These are phyloP conservation scores for Epichloe bromicola DNA, from an alignment of 2,329 filamentous ascomycete species.

Conservation along the genomic window DNA sequence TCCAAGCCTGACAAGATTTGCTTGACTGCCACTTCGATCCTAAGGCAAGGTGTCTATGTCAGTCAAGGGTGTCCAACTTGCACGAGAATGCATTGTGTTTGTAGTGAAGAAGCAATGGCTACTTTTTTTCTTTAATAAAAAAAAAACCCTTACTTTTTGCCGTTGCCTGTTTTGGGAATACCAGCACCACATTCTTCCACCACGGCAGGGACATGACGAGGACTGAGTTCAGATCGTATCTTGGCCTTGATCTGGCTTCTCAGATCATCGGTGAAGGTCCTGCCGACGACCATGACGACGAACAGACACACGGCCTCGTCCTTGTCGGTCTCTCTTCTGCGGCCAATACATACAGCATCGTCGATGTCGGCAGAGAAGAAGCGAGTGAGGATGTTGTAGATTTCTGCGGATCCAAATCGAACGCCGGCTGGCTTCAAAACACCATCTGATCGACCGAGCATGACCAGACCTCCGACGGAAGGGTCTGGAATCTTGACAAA, in stretches of 20 bases:
- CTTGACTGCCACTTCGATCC: constrained; percentile 90
- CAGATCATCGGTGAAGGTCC: constrained; percentile 45
- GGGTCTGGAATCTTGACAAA: constrained; percentile 61
- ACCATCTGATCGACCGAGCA: constrained; percentile 87
- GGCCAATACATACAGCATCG: constrained; percentile 79
- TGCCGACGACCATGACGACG: constrained; percentile 56
- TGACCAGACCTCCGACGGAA: constrained; percentile 63
- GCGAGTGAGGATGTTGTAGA: constrained; percentile 84
- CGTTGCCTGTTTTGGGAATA: constrained; percentile 85
- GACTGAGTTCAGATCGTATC: constrained; percentile 68
- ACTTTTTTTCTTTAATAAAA: background rate
- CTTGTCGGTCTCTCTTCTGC: constrained; percentile 53
- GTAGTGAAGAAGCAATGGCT: background rate
- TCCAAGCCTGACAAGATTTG: constrained; percentile 83
- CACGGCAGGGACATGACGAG: constrained; percentile 76
- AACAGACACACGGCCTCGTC: constrained; percentile 88
- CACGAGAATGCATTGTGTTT: background rate
- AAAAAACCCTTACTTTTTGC: constrained; percentile 71
- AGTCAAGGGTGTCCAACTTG: constrained; percentile 1
- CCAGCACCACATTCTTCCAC: constrained; percentile 67
- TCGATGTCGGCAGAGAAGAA: constrained; percentile 69
- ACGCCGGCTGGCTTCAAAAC: constrained; percentile 88
- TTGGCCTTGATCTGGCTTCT: constrained; percentile 49
- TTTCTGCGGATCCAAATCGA: constrained; percentile 85
- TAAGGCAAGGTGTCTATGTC: constrained; percentile 18